Percentiles rank a stretch among this genome's conserved stretches.
Conservation (phyloP, 2,329 filamentous ascomycete species). For the Talaromyces sp. region DNA sequence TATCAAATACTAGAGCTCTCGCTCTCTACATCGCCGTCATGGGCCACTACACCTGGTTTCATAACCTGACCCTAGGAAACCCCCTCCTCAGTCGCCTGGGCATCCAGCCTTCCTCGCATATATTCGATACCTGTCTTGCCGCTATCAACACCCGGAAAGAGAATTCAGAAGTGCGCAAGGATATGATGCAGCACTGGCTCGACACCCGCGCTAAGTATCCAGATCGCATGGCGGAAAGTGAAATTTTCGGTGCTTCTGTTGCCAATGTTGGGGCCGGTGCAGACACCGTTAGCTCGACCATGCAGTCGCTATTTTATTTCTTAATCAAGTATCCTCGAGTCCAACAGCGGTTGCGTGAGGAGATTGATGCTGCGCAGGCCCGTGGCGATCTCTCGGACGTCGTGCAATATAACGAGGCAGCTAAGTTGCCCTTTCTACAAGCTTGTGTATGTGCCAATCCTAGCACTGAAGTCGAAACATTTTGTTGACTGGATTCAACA, state of each 20-base stretch:
- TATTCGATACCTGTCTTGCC: constrained; percentile 40
- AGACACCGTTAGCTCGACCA: constrained; percentile 41
- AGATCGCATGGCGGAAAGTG: constrained; percentile 36
- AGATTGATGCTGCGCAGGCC: constrained; percentile 27
- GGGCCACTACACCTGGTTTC: constrained; percentile 39
- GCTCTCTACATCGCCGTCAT: constrained; percentile 36
- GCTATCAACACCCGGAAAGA: constrained; percentile 36
- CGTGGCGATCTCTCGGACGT: constrained; percentile 23
- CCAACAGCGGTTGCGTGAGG: constrained; percentile 18
- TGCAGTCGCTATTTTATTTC: constrained; percentile 42
- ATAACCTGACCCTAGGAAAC: constrained; percentile 41
- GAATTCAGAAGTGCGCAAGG: constrained; percentile 35
- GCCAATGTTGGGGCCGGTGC: constrained; percentile 42
- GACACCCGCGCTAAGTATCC: constrained; percentile 35
- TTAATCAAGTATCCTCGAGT: constrained; percentile 32
- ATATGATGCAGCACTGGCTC: constrained; percentile 45
- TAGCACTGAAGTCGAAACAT: background rate
- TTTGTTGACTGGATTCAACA: constrained; percentile 8
- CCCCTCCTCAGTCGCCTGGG: constrained; percentile 40
- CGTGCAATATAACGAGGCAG: constrained; percentile 30
- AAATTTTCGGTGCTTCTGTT: constrained; percentile 39
- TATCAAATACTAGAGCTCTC: constrained; percentile 36
- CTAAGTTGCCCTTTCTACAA: constrained; percentile 39
- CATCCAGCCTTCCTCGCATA: constrained; percentile 40
- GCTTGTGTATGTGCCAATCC: constrained; percentile 31